A percentile compares a stretch with the other conserved stretches of the same genome.
phyloP scores from a whole-genome alignment of 2,329 filamentous ascomycete species.

The Fusarium multiceps region DNA sequence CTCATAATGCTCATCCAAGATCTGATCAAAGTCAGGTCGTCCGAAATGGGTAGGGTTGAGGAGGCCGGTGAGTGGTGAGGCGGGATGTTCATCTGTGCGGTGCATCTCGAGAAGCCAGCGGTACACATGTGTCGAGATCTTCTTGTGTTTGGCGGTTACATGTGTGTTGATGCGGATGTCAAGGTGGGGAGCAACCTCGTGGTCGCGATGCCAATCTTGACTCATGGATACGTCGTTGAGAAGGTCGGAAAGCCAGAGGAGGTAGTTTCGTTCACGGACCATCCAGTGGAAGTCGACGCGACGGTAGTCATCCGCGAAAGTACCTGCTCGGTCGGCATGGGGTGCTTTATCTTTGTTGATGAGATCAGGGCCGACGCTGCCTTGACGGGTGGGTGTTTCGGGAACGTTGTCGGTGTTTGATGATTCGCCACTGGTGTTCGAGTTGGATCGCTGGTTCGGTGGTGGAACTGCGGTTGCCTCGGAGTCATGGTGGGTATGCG shows the following conservation, averaged over 20 bases:
- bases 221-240: conserved; percentile 60
- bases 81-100: conserved; percentile 61
- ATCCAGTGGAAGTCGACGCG: conserved; percentile 71
- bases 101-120: conserved; percentile 67
- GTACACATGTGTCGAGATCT: conserved; percentile 65
- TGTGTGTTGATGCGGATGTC: conserved; percentile 68
- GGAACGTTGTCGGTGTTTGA: background rate
- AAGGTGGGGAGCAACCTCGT: conserved; percentile 54
- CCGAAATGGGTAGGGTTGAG: conserved; percentile 66
- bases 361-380: conserved; percentile 2
- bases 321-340: conserved; percentile 31
- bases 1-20: conserved; percentile 65
- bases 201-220: conserved; percentile 53
- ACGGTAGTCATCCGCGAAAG: conserved; percentile 55
- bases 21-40: conserved; percentile 63
- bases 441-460: background rate
- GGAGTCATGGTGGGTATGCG: conserved; percentile 6
- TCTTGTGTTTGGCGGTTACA: conserved; percentile 65
- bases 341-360: conserved; percentile 32
- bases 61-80: conserved; percentile 65
- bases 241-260: conserved; percentile 68
- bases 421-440: background rate
- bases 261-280: conserved; percentile 66
- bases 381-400: background rate
- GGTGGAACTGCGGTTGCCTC: background rate